Evolutionary conservation across 2,329 filamentous ascomycete species (phyloP), one percentile per base, ranked within the genome.

Genomic region (Neoascochyta sp.): DNA sequence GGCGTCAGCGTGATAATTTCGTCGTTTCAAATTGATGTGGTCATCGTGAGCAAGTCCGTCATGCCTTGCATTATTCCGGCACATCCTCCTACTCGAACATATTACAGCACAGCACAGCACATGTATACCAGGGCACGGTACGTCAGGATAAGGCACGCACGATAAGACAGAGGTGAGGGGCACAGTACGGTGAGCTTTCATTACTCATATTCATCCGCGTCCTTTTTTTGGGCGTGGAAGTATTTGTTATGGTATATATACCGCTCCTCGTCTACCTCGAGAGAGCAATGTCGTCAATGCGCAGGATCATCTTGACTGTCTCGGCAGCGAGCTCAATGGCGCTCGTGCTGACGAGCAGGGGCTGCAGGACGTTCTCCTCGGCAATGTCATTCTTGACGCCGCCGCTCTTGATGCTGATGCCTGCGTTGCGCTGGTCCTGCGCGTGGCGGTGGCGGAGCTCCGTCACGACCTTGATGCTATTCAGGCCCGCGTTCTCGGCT

Each of bases 401-500:
- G 22, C 92, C 90, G 45, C 86, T 90, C 75, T 95, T 92, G 74
- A 98, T 96, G 70, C 89, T 95, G 43, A 98, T 89, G 52, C 92
- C 93, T 1, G 93, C 92, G 56, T 93, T 95, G 71, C 83, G 83
- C 76, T 96, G 89, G 33, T 90, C 92, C 67, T 89, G 82, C 52
- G 92, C 92, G 67, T 98, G 92, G 55, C 89, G 80, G 68, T 95
- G 88, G 59, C 92, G 78, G 57, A 98, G 70, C 55, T 96, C 92
- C 15, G 92, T 98, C 25, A 98, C 92, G 16, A 98, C 92, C 71
- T 93, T 95, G 75, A 98, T 98, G 63, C 86, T 90, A 75, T 98
- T 98, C 43, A 98, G 74, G 27, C 92, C 92, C 1, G 92, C 92
- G 54, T 98, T 98, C 70, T 98, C 92, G 0, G 92, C 93, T 49